phyloP scores from a whole-genome alignment of 2,329 filamentous ascomycete species.

The Venturia aucupariae region DNA sequence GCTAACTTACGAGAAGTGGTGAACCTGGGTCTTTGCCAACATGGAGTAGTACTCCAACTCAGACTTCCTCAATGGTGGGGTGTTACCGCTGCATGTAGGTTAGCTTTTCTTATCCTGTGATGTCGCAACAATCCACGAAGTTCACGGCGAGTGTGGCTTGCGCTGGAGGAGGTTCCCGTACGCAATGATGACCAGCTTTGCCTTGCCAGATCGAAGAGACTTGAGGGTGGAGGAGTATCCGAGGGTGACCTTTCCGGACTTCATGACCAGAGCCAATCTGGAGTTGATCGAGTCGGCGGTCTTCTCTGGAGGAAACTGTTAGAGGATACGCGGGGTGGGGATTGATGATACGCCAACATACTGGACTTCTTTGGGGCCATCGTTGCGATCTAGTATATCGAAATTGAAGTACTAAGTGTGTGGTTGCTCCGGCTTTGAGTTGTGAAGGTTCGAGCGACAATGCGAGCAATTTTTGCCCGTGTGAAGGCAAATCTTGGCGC shows the following conservation, averaged over 20 bases:
- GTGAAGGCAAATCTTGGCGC: not conserved
- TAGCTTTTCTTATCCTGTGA: not conserved
- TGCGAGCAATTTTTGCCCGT: not conserved
- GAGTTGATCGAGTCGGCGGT: slow-evolving; percentile 72
- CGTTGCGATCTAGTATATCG: slow-evolving; percentile 29
- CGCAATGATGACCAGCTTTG: slow-evolving; percentile 87
- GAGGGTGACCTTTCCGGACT: slow-evolving; percentile 54
- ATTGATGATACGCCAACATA: not conserved
- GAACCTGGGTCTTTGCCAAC: slow-evolving; percentile 87
- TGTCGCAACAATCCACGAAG: not conserved
- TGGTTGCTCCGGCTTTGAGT: not conserved
- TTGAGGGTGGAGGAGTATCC: slow-evolving; percentile 89
- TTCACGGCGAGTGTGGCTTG: slow-evolving; percentile 21
- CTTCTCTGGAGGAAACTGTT: slow-evolving; percentile 49
- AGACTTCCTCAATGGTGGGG: slow-evolving; percentile 92
- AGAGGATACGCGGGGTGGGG: not conserved
- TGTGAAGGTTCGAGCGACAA: not conserved
- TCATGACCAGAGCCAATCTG: slow-evolving; percentile 61
- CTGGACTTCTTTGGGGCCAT: slow-evolving; percentile 61
- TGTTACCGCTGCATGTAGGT: slow-evolving; percentile 62
- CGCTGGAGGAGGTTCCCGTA: not conserved
- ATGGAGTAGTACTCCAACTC: slow-evolving; percentile 97
- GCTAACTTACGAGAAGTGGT: slow-evolving; percentile 64
- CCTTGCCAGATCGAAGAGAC: slow-evolving; percentile 88
- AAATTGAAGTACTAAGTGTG: not conserved